Conservation (phyloP, 331 rosid genomes). For the Pyrus hybrid region DNA sequence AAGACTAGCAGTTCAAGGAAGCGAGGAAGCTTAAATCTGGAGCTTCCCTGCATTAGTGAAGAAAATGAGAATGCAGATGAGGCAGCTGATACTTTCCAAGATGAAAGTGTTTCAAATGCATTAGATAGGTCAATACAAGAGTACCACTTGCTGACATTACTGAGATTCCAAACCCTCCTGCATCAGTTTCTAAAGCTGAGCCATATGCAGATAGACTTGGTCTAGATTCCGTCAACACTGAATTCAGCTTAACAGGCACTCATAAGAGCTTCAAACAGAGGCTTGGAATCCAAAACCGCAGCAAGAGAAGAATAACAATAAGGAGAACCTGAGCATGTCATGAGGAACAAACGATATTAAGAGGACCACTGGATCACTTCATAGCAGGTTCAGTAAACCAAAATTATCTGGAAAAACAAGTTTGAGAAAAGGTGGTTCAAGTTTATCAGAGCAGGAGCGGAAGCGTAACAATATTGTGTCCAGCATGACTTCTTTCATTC, state of each 20-base stretch:
- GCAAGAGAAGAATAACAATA: slow-evolving; percentile 31
- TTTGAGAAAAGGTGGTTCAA: slow-evolving; percentile 32
- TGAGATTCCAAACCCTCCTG: slow-evolving; percentile 31
- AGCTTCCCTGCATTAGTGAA: slow-evolving; percentile 86
- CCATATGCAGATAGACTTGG: slow-evolving; percentile 29
- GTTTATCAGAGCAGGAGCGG: slow-evolving; percentile 32
- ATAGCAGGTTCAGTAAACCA: slow-evolving; percentile 38
- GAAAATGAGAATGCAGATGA: slow-evolving; percentile 75
- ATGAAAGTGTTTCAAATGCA: slow-evolving; percentile 25
- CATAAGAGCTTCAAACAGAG: slow-evolving; percentile 36
- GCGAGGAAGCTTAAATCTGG: slow-evolving; percentile 48
- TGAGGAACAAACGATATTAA: slow-evolving; percentile 41
- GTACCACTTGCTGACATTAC: slow-evolving; percentile 51
- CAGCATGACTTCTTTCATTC: slow-evolving; percentile 81
- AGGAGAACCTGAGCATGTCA: slow-evolving; percentile 42
- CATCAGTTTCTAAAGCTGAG: slow-evolving; percentile 41
- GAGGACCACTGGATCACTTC: slow-evolving; percentile 41
- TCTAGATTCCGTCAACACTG: slow-evolving; percentile 44
- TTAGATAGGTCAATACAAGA: slow-evolving; percentile 31
- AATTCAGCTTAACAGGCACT: slow-evolving; percentile 41
- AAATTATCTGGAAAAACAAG: slow-evolving; percentile 52
- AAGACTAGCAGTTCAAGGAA: slow-evolving; percentile 65
- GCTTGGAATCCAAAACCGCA: slow-evolving; percentile 32
- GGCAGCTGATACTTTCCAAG: slow-evolving; percentile 33
- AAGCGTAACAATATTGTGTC: slow-evolving; percentile 57